Conservation (phyloP, 1,284 basidiomycete genomes). For the Ustilago vetiveriae region DNA sequence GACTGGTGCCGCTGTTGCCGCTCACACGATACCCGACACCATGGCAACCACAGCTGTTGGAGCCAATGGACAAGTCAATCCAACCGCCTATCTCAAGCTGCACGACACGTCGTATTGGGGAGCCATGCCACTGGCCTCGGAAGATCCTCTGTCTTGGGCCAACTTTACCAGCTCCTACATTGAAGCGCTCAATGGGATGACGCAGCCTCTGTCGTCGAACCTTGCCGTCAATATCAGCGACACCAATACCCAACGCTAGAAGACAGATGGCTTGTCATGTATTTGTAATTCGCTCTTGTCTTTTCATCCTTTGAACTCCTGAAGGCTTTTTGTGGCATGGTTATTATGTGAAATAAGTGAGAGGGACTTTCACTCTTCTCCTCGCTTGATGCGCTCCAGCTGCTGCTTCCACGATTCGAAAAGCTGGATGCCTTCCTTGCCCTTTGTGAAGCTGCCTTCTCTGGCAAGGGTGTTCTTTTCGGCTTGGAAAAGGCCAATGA, state of each 20-base stretch:
- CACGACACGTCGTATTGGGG: constrained; percentile 53
- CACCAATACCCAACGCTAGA: background rate
- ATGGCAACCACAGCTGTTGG: background rate
- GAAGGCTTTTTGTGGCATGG: no score
- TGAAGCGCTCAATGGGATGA: constrained; percentile 47
- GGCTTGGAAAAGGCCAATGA: constrained; percentile 54
- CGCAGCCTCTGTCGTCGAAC: constrained; percentile 3
- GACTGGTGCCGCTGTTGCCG: background rate
- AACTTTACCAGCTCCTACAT: constrained; percentile 49
- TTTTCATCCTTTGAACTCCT: no score
- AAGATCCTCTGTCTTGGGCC: constrained; percentile 45
- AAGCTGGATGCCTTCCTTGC: constrained; percentile 52
- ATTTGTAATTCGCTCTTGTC: no score
- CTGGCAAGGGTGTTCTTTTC: constrained; percentile 53
- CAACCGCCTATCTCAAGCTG: constrained; percentile 39
- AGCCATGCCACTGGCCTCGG: constrained; percentile 44
- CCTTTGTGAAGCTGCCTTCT: constrained; percentile 55
- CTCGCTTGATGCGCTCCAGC: constrained; percentile 54
- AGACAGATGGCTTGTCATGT: background rate
- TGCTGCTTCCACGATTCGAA: constrained; percentile 57
- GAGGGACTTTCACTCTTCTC: constrained; percentile 39
- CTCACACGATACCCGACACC: background rate
- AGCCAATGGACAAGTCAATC: constrained; percentile 14
- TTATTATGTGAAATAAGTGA: no score
- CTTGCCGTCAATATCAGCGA: background rate